Evolutionary conservation across 306 rosid genomes (phyloP), one percentile per base, ranked within the genome.

Genomic region (Vachellia collinsii): DNA sequence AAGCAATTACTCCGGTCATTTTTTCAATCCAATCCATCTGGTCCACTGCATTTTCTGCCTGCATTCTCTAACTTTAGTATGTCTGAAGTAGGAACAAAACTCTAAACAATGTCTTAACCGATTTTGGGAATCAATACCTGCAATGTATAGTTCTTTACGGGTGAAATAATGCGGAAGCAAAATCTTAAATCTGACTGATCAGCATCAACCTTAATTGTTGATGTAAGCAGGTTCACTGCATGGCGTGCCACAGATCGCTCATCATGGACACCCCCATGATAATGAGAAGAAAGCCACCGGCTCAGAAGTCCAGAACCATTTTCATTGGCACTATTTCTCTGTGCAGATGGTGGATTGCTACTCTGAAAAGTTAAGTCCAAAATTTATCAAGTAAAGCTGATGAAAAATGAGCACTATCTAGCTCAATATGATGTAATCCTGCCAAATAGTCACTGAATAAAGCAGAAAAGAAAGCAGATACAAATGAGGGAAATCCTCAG

Each of bases 11-110:
- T 79, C 96, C 94, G 11, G 87, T 93, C 74, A 91, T 93, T 83
- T 93, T 93, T 83, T 93, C 92, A 83, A 91, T 91, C 97, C 97
- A 93, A 65, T 91, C 97, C 92, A 88, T 93, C 83, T 89, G 95
- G 85, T 93, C 97, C 66, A 84, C 63, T 14, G 96, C 88, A 89
- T 88, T 93, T 87, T 93, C 96, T 38, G 97, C 97, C 95, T 91
- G 89, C 83, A 87, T 80, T 72, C 61, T 80, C 75, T 83, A 47
- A 62, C 68, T 59, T 81, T 50, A 79, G 72, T 65, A 74, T 13
- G 29, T 73, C 61, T 22, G 56, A 76, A 68, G 73, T 76, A 76
- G 48, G 23, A 34, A 80, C 14, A 44, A 75, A 75, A 43, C 59
- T n/a, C 72, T 63, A 56, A 59, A 62, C 51, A 14, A 56, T 4